Percentiles rank a stretch among this genome's conserved stretches.
phyloP scores from a whole-genome alignment of 805 yeast genomes.

The Lipomyces lipofer region DNA sequence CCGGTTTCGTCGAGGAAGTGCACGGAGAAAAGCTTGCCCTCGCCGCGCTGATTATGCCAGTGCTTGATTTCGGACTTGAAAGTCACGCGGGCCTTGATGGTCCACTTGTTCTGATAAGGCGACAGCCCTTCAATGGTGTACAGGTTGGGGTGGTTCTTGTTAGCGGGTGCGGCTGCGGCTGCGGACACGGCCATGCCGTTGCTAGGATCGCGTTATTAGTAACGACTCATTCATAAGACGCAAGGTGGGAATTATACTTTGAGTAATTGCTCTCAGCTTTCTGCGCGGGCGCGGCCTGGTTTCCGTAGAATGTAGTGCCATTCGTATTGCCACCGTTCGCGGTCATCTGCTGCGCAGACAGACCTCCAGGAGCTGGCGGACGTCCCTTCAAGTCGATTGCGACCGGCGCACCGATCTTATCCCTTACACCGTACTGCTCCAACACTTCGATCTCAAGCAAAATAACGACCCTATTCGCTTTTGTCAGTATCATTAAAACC shows the following conservation, averaged over 20 bases:
- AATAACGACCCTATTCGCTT: constrained; percentile 15
- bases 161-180: constrained; percentile 4
- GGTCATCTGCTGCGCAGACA: neutral
- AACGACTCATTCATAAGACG: neutral
- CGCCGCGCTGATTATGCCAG: constrained; percentile 83
- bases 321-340: neutral
- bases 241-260: neutral
- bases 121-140: constrained; percentile 83
- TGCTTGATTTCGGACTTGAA: constrained; percentile 83
- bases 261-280: neutral
- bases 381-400: neutral
- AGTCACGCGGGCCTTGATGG: constrained; percentile 88
- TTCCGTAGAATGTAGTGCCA: constrained; percentile 21
- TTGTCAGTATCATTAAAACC: neutral
- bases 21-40: constrained; percentile 85
- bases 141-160: constrained; percentile 46
- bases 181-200: too few relatives aligned
- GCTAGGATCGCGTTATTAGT: too few relatives aligned
- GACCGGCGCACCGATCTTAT: constrained; percentile 28
- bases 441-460: constrained; percentile 20
- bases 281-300: constrained; percentile 2
- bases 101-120: constrained; percentile 89
- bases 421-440: constrained; percentile 20
- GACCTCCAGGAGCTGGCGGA: neutral
- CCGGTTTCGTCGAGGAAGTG: constrained; percentile 91